These are phyloP conservation scores for Podospora anserina DNA, from an alignment of 495 filamentous ascomycete genomes.

Conservation along the genomic window DNA sequence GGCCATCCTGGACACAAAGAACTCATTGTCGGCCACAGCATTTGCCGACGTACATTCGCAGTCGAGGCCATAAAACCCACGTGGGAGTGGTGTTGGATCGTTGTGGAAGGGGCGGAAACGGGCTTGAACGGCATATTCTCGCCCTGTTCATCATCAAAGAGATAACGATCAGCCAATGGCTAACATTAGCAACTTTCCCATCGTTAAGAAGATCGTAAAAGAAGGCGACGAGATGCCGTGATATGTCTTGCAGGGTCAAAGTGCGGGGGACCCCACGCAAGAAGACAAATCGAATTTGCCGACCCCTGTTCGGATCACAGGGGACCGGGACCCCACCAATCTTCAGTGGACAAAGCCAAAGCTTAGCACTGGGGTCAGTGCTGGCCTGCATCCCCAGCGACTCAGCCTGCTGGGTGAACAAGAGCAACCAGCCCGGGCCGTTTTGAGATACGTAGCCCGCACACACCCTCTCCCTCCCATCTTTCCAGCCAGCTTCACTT, in stretches of 20 bases:
- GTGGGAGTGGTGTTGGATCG: background rate
- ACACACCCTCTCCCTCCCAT: slow-evolving; percentile 8
- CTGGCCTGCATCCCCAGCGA: slow-evolving; percentile 1
- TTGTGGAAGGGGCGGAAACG: background rate
- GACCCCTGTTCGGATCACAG: slow-evolving; percentile 6
- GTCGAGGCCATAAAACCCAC: background rate
- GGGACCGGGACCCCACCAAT: slow-evolving; percentile 3
- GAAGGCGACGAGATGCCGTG: background rate
- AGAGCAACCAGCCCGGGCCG: slow-evolving; percentile 4
- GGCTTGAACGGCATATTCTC: background rate
- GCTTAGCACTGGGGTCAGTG: slow-evolving; percentile 1
- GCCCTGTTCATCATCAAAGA: background rate
- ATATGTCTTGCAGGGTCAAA: background rate
- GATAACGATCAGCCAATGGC: background rate
- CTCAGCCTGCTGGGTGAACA: background rate
- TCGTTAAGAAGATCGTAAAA: background rate
- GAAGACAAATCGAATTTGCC: background rate
- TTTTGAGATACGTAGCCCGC: background rate
- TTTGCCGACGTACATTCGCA: background rate
- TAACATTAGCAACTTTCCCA: background rate
- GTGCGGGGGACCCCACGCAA: background rate
- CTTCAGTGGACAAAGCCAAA: slow-evolving; percentile 13
- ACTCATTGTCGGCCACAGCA: background rate
- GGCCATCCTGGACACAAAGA: background rate
- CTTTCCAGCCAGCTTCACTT: slow-evolving; percentile 4